Conservation (phyloP, 2,329 filamentous ascomycete species). For the Alternaria novae-zelandiae region DNA sequence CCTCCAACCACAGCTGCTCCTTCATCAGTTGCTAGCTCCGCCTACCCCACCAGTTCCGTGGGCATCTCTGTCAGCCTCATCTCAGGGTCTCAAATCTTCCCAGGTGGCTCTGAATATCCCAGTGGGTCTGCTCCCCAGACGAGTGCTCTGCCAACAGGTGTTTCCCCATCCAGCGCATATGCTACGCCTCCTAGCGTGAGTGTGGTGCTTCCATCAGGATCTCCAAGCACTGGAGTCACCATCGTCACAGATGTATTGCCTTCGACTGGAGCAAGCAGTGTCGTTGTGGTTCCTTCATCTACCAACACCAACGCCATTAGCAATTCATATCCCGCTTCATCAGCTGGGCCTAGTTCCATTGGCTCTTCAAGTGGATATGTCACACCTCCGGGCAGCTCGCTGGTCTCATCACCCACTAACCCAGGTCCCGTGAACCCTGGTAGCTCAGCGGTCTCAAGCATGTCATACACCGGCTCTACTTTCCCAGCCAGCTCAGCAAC, state of each 20-base stretch:
- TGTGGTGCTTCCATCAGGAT: neutral
- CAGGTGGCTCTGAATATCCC: constrained; percentile 1
- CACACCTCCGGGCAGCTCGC: constrained; percentile 4
- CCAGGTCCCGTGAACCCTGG: neutral
- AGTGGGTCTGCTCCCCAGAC: constrained; percentile 12
- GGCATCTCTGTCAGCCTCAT: constrained; percentile 13
- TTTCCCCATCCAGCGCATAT: constrained; percentile 4
- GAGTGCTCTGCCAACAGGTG: constrained; percentile 3
- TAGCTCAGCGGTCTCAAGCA: neutral
- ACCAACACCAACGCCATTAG: constrained; percentile 3
- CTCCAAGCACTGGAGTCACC: constrained; percentile 2
- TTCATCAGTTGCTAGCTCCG: constrained; percentile 8
- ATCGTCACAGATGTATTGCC: neutral
- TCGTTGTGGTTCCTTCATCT: neutral
- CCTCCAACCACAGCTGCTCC: constrained; percentile 9
- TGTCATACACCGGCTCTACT: constrained; percentile 1
- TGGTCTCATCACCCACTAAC: neutral
- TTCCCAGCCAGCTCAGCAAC: neutral
- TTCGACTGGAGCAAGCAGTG: neutral
- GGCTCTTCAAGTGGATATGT: constrained; percentile 4
- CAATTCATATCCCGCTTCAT: constrained; percentile 8
- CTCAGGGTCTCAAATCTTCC: constrained; percentile 1
- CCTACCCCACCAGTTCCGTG: constrained; percentile 5
- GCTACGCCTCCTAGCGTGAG: neutral
- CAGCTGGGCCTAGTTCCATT: neutral